phyloP scores from a whole-genome alignment of 1,139 yeast genomes.

The Pichia terricola region DNA sequence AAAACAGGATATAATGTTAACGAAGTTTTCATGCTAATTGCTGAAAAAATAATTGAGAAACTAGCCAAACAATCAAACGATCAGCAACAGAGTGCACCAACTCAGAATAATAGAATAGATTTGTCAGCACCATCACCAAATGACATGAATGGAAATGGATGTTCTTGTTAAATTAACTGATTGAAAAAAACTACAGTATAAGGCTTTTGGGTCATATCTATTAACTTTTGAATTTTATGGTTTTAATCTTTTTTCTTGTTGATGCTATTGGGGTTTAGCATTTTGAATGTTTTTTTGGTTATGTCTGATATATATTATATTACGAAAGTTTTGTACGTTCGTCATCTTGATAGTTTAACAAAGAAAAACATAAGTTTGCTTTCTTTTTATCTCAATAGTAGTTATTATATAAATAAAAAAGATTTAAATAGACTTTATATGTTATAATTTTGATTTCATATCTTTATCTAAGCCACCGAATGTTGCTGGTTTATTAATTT shows the following conservation, averaged over 20 bases:
- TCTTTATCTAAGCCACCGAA: slow-evolving; percentile 38
- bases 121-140: slow-evolving; percentile 25
- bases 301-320: too few relatives aligned
- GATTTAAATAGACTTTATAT: too few relatives aligned
- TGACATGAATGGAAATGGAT: slow-evolving; percentile 8
- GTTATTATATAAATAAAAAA: too few relatives aligned
- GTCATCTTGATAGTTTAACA: too few relatives aligned
- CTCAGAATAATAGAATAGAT: slow-evolving; percentile 27
- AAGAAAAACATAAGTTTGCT: too few relatives aligned
- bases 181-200: too few relatives aligned
- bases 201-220: too few relatives aligned
- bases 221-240: too few relatives aligned
- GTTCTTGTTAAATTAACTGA: slow-evolving; percentile 12
- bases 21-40: slow-evolving; percentile 86
- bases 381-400: too few relatives aligned
- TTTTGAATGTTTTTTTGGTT: too few relatives aligned
- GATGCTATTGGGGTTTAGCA: not conserved
- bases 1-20: slow-evolving; percentile 87
- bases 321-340: too few relatives aligned
- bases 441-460: slow-evolving; percentile 35
- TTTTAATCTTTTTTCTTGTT: not conserved
- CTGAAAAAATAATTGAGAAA: slow-evolving; percentile 63
- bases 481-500: slow-evolving; percentile 47
- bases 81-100: slow-evolving; percentile 9
- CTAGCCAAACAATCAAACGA: slow-evolving; percentile 19